Conservation (phyloP, 2,329 filamentous ascomycete genomes). For the Fusarium pseudocircinatum region DNA sequence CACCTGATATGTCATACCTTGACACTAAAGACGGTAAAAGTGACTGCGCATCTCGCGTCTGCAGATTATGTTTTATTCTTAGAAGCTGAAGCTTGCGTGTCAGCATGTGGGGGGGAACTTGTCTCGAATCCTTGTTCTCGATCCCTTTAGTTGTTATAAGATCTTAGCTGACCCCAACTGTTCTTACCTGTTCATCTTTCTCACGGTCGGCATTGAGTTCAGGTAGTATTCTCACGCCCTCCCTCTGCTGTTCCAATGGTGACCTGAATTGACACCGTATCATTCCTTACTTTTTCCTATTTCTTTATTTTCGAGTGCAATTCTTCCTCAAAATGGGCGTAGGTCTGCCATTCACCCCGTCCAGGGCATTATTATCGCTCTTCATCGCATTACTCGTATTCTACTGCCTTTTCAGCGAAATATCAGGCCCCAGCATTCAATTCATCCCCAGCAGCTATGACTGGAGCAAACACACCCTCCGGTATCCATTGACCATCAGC, state of each 20-base stretch:
- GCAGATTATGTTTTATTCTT: constrained; percentile 28
- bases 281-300: constrained; percentile 3
- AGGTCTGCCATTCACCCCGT: constrained; percentile 32
- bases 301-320: background rate
- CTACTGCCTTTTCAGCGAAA: constrained; percentile 21
- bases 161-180: constrained; percentile 3
- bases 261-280: constrained; percentile 9
- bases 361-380: constrained; percentile 27
- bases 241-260: constrained; percentile 12
- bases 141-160: constrained; percentile 26
- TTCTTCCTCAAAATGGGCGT: constrained; percentile 30
- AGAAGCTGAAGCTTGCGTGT: constrained; percentile 23
- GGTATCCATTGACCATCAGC: constrained; percentile 12
- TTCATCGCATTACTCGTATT: constrained; percentile 29
- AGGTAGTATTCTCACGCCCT: background rate
- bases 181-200: background rate
- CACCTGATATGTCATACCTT: constrained; percentile 10
- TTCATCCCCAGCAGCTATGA: constrained; percentile 39
- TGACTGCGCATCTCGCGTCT: constrained; percentile 10
- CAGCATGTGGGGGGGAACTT: constrained; percentile 10
- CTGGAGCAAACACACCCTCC: constrained; percentile 30
- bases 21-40: background rate
- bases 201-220: background rate
- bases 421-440: constrained; percentile 12
- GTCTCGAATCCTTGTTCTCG: constrained; percentile 23